phyloP scores from a whole-genome alignment of 495 filamentous ascomycete genomes.

The Penicillium manginii region DNA sequence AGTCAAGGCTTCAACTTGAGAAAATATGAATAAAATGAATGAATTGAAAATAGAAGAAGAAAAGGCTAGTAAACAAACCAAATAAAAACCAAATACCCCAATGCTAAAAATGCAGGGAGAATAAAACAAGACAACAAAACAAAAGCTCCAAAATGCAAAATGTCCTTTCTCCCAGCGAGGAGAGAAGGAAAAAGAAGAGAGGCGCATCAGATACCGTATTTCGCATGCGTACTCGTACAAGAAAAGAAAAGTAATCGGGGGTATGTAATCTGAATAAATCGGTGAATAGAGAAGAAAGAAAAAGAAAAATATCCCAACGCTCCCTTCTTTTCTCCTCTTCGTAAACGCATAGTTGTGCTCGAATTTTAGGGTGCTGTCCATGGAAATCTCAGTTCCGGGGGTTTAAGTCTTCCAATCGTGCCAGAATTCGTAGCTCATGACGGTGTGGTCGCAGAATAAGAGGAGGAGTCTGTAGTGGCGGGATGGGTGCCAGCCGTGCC shows the following conservation, averaged over 20 bases:
- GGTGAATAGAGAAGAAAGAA: not conserved
- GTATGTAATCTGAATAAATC: not conserved
- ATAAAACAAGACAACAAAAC: no score
- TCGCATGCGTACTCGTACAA: conserved; percentile 2
- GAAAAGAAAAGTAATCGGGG: not conserved
- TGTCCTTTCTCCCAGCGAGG: not conserved
- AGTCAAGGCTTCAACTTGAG: no score
- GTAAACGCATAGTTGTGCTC: no score
- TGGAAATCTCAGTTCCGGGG: not conserved
- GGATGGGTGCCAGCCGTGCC: conserved; percentile 45
- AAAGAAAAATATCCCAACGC: not conserved
- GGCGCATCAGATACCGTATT: no score
- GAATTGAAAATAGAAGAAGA: no score
- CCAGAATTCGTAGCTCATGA: conserved; percentile 82
- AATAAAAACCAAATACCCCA: not conserved
- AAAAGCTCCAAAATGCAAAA: not conserved
- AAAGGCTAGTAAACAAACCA: no score
- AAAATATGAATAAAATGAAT: no score
- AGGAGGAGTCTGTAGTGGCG: conserved; percentile 72
- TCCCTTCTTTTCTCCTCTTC: no score
- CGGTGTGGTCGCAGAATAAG: conserved; percentile 72
- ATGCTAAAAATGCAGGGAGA: no score
- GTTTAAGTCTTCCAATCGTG: conserved; percentile 36
- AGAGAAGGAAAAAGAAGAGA: no score
- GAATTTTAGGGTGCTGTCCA: not conserved